Evolutionary conservation across 441 rosid genomes (phyloP), one percentile per base, ranked within the genome.

Genomic region (Corymbia citriodora): DNA sequence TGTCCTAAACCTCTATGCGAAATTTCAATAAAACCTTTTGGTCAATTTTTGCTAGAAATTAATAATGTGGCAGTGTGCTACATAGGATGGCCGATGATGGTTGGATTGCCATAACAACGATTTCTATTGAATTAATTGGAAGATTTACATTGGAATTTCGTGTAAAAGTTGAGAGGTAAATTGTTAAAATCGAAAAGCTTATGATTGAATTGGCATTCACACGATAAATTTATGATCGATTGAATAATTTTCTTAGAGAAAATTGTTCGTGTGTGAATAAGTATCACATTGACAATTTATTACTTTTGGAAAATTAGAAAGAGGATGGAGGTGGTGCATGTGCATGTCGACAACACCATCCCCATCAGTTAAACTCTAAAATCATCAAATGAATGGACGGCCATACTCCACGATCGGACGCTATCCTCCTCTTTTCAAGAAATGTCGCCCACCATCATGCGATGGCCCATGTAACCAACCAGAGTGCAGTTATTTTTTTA

Each of bases 31-130:
- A 57, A 29, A 23, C 10, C 9, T 57, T 23, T 0, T 57, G 0
- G 25, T 12, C 1, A 57, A 57, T 57, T 23, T 57, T 57, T 1
- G 1, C 7, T 6, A 57, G 1, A 55, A 57, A 23, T 10, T 57
- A 1, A 59, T 25, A 5, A 25, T 0, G 14, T 0, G 2, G 1
- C 14, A 25, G 5, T 25, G 7, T 10, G 7, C 25, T 7, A 59
- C 1, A 10, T 10, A 10, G 1, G 65, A 59, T 59, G 25, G 25
- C 23, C 0, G 0, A 59, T 1, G 3, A 59, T 59, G n/a, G 10
- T 25, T 59, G 14, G n/a, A 10, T 25, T 25, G n/a, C 0, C 65
- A 25, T 17, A 10, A 3, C 7, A 59, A 25, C 0, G 6, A 59
- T 25, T 25, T 25, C n/a, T 3, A 6, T 23, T 59, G 7, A 59